Conservation (phyloP, 352 stramenopile genomes). For the Globisporangium splendens region DNA sequence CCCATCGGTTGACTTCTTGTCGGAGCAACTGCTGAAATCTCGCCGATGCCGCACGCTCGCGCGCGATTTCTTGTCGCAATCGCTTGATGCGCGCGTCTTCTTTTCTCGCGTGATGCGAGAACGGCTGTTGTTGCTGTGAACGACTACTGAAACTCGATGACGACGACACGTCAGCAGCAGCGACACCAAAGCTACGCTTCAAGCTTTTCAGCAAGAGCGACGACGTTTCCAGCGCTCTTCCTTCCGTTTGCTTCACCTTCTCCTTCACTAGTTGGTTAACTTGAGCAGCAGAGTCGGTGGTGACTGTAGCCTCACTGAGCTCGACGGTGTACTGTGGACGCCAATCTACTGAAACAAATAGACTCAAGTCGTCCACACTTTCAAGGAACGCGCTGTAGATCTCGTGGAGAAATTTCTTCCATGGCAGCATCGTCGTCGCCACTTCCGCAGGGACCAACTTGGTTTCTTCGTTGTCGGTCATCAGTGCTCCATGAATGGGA, state of each 20-base stretch:
- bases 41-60: slow-evolving; percentile 37
- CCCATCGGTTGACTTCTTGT: slow-evolving; percentile 46
- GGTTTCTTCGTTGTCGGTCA: slow-evolving; percentile 1
- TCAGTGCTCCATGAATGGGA: slow-evolving; percentile 44
- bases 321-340: slow-evolving; percentile 12
- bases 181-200: slow-evolving; percentile 32
- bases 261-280: neutral
- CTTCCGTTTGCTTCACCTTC: neutral
- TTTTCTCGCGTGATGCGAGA: neutral
- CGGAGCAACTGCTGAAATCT: slow-evolving; percentile 62
- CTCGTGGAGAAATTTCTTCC: slow-evolving; percentile 51
- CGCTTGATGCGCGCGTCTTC: slow-evolving; percentile 21
- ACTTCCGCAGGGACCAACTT: slow-evolving; percentile 15
- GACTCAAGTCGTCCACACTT: slow-evolving; percentile 37
- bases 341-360: slow-evolving; percentile 39
- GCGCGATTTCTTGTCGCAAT: slow-evolving; percentile 53
- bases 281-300: neutral
- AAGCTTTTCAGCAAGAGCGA: slow-evolving; percentile 30
- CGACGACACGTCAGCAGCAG: neutral
- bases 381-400: slow-evolving; percentile 65
- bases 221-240: neutral
- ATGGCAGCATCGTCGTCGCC: slow-evolving; percentile 35
- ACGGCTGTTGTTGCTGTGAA: neutral
- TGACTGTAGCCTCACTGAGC: slow-evolving; percentile 2
- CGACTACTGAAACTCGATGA: neutral